Conservation (phyloP, 306 rosid genomes). For the Cicer chorassanicum region DNA sequence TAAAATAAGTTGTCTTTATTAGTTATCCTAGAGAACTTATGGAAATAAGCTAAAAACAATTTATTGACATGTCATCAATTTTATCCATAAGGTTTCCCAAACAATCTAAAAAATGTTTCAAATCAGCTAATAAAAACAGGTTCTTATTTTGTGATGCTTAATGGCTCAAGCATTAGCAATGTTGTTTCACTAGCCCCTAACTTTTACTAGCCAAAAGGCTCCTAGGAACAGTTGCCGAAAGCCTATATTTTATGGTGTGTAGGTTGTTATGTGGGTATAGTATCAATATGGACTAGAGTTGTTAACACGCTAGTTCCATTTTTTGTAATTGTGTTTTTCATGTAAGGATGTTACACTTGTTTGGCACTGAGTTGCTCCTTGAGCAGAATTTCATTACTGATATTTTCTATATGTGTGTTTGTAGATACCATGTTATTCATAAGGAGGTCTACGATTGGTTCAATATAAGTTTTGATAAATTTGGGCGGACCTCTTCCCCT, state of each 20-base stretch:
- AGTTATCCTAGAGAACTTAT: too few species aligned
- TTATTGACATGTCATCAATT: too few species aligned
- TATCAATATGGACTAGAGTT: constrained; percentile 1
- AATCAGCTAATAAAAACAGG: too few species aligned
- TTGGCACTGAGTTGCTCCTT: background rate
- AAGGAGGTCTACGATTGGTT: constrained; percentile 88
- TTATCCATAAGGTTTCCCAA: too few species aligned
- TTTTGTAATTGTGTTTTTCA: constrained; percentile 1
- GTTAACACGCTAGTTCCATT: background rate
- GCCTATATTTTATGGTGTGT: background rate
- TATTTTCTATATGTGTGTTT: constrained; percentile 22
- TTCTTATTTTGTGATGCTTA: constrained; percentile 30
- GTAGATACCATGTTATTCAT: constrained; percentile 84
- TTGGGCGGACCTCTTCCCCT: constrained; percentile 88
- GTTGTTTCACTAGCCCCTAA: background rate
- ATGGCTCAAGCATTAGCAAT: background rate
- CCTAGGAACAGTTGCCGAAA: background rate
- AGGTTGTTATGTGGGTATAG: background rate
- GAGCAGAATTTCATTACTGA: background rate
- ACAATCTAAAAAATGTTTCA: too few species aligned
- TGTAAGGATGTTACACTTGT: background rate
- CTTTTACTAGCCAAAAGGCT: constrained; percentile 3
- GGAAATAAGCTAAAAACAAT: too few species aligned
- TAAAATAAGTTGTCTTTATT: too few species aligned
- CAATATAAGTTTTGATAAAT: constrained; percentile 83